phyloP scores from a whole-genome alignment of 495 filamentous ascomycete genomes.

The Aspergillus ostianus region DNA sequence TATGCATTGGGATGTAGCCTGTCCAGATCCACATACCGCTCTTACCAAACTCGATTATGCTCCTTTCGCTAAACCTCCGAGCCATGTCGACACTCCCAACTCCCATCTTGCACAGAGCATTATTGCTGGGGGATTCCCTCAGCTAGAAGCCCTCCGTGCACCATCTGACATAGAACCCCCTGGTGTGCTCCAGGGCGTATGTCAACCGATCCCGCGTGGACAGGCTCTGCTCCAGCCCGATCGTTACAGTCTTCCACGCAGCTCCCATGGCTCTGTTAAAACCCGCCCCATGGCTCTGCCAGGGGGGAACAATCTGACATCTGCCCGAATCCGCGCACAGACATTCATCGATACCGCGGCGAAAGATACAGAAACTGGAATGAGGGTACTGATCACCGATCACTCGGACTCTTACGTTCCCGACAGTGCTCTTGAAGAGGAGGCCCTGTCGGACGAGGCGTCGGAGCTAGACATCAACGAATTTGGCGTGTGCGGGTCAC shows the following conservation, averaged over 20 bases:
- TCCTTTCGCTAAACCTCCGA: conserved; percentile 38
- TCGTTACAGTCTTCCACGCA: conserved; percentile 46
- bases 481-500: conserved; percentile 33
- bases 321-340: conserved; percentile 47
- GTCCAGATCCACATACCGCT: conserved; percentile 40
- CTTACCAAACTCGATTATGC: conserved; percentile 40
- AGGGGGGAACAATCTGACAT: conserved; percentile 46
- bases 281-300: conserved; percentile 44
- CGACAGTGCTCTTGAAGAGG: conserved; percentile 33
- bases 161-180: conserved; percentile 68
- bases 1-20: conserved; percentile 80
- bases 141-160: conserved; percentile 63
- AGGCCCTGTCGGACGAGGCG: conserved; percentile 33
- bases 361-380: conserved; percentile 43
- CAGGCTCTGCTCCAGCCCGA: conserved; percentile 50
- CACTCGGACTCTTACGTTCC: conserved; percentile 42
- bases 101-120: conserved; percentile 73
- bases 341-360: conserved; percentile 50
- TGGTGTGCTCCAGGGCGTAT: conserved; percentile 68
- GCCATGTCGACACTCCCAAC: conserved; percentile 55
- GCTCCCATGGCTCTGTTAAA: conserved; percentile 46
- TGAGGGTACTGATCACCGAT: conserved; percentile 45
- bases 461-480: conserved; percentile 39
- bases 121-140: conserved; percentile 65
- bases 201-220: conserved; percentile 54